Evolutionary conservation across 2,329 filamentous ascomycete species (phyloP).

Genomic region (Nannizziopsis arthrosporioides): DNA sequence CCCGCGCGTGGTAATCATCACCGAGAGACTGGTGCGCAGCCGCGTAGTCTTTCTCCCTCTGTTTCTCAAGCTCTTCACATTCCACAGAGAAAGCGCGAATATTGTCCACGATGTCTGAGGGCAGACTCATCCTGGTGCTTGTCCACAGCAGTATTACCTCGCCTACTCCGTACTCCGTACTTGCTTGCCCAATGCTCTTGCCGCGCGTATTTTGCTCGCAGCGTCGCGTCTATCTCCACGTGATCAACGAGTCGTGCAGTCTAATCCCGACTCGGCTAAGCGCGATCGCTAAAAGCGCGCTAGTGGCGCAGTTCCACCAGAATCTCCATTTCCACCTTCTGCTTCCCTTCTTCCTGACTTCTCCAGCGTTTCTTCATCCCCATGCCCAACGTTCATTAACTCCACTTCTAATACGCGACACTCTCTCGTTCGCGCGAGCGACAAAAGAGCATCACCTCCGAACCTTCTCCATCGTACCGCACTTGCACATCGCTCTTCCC

Average conservation of each 20-base stretch:
- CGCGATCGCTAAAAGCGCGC: constrained; percentile 9
- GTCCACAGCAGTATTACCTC: neutral
- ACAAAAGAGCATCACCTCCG: neutral
- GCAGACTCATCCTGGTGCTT: constrained; percentile 6
- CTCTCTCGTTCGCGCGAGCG: neutral
- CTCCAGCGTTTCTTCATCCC: constrained; percentile 11
- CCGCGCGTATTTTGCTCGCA: neutral
- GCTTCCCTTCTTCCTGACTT: constrained; percentile 5
- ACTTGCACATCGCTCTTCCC: neutral
- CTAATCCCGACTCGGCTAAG: constrained; percentile 6
- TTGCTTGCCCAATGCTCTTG: neutral
- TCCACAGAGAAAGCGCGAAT: constrained; percentile 23
- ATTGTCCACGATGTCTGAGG: constrained; percentile 11
- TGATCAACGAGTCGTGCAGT: neutral
- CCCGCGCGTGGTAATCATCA: constrained; percentile 27
- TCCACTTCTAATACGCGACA: neutral
- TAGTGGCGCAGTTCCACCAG: constrained; percentile 8
- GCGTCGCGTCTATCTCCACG: neutral
- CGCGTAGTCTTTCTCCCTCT: constrained; percentile 22
- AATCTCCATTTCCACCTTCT: constrained; percentile 9
- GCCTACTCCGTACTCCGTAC: neutral
- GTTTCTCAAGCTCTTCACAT: constrained; percentile 26
- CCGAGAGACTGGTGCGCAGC: constrained; percentile 19
- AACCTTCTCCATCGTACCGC: constrained; percentile 5
- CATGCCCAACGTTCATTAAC: constrained; percentile 2